A percentile compares a stretch with the other conserved stretches of the same genome.
phyloP scores from a whole-genome alignment of 768 basidiomycete species.

The Panellus pusillus region DNA sequence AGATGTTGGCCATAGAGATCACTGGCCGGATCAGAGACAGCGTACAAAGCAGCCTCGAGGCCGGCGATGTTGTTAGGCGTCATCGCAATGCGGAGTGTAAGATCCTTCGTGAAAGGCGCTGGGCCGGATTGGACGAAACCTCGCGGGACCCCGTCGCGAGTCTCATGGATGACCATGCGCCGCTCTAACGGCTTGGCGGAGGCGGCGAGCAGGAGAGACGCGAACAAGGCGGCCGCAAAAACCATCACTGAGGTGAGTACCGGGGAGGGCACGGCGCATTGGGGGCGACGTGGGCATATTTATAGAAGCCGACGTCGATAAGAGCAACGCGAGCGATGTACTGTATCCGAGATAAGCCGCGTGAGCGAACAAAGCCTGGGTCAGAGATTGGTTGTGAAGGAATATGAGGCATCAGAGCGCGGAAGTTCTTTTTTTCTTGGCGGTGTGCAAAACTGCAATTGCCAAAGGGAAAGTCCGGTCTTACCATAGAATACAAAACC shows the following conservation, averaged over 20 bases:
- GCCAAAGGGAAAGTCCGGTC: too few relatives aligned
- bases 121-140: conserved; percentile 5
- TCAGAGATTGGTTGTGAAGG: too few relatives aligned
- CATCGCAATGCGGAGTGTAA: conserved; percentile 8
- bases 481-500: too few relatives aligned
- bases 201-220: conserved; percentile 2
- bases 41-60: conserved; percentile 2
- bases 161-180: conserved; percentile 5
- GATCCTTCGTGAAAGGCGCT: neutral
- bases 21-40: conserved; percentile 7
- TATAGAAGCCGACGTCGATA: too few relatives aligned
- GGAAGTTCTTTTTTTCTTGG: too few relatives aligned
- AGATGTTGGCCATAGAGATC: conserved; percentile 11
- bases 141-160: neutral
- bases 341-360: too few relatives aligned
- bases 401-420: too few relatives aligned
- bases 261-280: too few relatives aligned
- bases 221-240: neutral
- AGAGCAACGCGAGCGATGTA: too few relatives aligned
- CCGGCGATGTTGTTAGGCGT: conserved; percentile 7
- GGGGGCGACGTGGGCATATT: too few relatives aligned
- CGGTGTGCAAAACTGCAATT: too few relatives aligned
- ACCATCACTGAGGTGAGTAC: neutral
- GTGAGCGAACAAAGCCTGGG: too few relatives aligned
- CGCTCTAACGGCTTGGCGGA: conserved; percentile 7